Base-by-base conservation (phyloP, 129 eudicot genomes). In the Tagetes patula region DNA sequence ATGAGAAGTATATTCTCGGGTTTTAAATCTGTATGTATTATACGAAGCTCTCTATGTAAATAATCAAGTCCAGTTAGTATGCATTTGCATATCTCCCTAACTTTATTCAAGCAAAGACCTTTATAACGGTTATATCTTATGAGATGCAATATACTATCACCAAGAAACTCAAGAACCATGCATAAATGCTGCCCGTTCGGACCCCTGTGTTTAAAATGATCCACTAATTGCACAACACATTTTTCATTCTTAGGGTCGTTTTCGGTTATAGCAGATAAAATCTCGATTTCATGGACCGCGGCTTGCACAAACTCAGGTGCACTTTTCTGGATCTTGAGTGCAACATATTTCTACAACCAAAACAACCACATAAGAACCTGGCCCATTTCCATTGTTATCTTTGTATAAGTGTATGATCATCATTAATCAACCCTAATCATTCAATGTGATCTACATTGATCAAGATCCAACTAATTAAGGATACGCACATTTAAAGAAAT, bases 111-210 rank as follows among this genome's bases (percentile, higher is more conserved):
- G 67, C 80, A 85, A 63, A 94, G 96, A 67, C 99, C 99, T 81
- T 88, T 94, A 64, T 94, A 89, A 30, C 93, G 93, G 75, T 94
- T 94, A 65, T 86, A 86, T 78, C 83, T 83, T 56, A 86, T 90
- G 46, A 94, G 81, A 65, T 81, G 87, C 40, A 94, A 85, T 58
- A 94, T 81, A 75, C 96, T 94, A 84, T 94, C 99, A 30, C 99
- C 99, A 45, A 94, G 97, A 83, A 86, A 94, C 70, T 94, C 99
- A 42, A 94, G 91, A 54, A 94, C 96, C 99, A 94, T 94, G 86
- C 99, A 94, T 72, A 81, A 74, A 72, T 94, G 99, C 75, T 90
- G 97, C 52, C 99, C 99, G 71, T 94, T 94, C 62, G 99, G 99
- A 65, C 99, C 99, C 13, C 86, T 52, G 72, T 94, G 99, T 78